Conservation (phyloP, 139 green algal species). For the Coccomyxa sp. region DNA sequence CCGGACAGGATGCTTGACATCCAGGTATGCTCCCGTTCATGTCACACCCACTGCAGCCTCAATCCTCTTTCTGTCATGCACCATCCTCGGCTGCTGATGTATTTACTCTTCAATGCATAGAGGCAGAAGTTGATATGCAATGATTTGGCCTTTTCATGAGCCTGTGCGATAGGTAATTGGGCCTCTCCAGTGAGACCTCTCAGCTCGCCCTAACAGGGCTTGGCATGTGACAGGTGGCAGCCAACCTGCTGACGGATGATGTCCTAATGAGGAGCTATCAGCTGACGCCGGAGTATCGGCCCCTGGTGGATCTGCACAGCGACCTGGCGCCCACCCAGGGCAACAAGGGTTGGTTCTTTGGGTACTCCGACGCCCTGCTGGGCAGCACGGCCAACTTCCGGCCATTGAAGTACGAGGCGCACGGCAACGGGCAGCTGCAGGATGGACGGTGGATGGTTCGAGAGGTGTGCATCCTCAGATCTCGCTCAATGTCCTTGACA, state of each 20-base stretch:
- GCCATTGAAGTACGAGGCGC: background rate
- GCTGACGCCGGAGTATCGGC: background rate
- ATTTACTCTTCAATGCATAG: background rate
- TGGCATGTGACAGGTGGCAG: background rate
- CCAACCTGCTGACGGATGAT: background rate
- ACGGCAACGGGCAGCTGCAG: background rate
- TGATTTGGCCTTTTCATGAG: background rate
- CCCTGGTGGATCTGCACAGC: background rate
- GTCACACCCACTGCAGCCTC: background rate
- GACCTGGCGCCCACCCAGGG: background rate
- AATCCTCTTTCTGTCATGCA: background rate
- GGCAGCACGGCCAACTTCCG: background rate
- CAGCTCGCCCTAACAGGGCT: too few species aligned
- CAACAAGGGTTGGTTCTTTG: background rate
- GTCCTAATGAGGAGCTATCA: background rate
- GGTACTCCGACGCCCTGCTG: background rate
- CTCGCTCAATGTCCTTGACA: background rate
- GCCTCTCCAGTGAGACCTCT: too few species aligned
- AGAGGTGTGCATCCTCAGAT: background rate
- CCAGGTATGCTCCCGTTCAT: background rate
- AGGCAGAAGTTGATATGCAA: background rate
- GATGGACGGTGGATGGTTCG: background rate
- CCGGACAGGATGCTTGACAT: background rate
- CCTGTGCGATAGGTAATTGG: background rate
- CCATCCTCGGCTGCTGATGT: background rate